Percentiles rank a stretch among this genome's conserved stretches.
Evolutionary conservation across 345 rosid species (phyloP).

Genomic region (Brassica rapa): DNA sequence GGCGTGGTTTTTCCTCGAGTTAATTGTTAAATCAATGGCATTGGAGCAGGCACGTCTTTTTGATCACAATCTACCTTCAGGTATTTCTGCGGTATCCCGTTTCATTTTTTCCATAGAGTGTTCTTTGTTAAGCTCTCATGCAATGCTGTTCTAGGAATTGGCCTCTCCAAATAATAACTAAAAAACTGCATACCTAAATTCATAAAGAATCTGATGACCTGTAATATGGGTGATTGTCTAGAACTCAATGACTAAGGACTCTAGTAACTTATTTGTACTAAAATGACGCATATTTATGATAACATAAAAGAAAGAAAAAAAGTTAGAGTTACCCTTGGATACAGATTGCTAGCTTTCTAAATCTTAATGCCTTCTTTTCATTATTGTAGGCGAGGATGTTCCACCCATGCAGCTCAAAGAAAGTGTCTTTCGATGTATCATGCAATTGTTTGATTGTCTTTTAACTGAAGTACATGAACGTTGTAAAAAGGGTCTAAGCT

Average conservation of each 20-base stretch:
- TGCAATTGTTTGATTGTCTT: constrained; percentile 94
- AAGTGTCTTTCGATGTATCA: constrained; percentile 86
- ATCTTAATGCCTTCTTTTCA: background rate
- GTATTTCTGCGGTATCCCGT: constrained; percentile 44
- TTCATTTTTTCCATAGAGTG: background rate
- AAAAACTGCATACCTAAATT: constrained; percentile 11
- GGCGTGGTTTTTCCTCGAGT: constrained; percentile 99
- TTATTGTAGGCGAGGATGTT: constrained; percentile 79
- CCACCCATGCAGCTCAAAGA: constrained; percentile 98
- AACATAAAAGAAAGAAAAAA: background rate
- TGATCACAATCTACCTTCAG: constrained; percentile 86
- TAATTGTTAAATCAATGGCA: constrained; percentile 96
- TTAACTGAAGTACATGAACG: constrained; percentile 98
- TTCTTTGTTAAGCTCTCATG: constrained; percentile 8
- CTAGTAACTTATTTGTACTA: constrained; percentile 8
- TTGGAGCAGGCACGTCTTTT: constrained; percentile 92
- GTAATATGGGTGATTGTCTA: constrained; percentile 9
- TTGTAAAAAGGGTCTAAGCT: constrained; percentile 92
- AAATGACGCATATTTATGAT: constrained; percentile 4
- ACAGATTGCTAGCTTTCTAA: constrained; percentile 13
- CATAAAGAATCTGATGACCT: constrained; percentile 8
- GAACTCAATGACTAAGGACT: constrained; percentile 7
- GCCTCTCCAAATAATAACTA: constrained; percentile 14
- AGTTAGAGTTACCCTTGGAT: background rate
- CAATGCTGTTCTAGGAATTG: background rate